These are phyloP conservation scores for Fusarium nematophilum DNA, from an alignment of 2,329 filamentous ascomycete species.

Conservation along the genomic window DNA sequence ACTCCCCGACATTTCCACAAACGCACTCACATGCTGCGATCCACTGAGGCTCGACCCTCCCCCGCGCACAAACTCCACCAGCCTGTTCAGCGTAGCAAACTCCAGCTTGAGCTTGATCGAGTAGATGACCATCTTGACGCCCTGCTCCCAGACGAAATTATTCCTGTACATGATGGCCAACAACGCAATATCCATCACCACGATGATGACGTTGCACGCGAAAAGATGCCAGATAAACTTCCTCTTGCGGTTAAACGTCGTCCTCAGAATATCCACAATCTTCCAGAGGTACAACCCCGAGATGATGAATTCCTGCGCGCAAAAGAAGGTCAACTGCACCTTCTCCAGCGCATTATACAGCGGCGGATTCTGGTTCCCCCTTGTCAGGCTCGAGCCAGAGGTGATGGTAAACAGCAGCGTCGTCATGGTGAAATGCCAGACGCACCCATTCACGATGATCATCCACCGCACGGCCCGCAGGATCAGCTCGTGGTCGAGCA, in stretches of 20 bases:
- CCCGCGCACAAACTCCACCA: too few species aligned
- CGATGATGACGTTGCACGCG: slow-evolving; percentile 55
- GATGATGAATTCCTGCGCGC: neutral
- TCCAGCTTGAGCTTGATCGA: slow-evolving; percentile 53
- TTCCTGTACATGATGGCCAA: slow-evolving; percentile 47
- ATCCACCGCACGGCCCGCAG: neutral
- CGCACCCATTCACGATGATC: neutral
- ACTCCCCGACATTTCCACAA: too few species aligned
- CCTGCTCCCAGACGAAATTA: slow-evolving; percentile 48
- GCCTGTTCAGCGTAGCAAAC: too few species aligned
- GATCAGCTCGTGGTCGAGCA: neutral
- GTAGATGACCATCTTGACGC: slow-evolving; percentile 50
- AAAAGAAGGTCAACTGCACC: neutral
- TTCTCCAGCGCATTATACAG: neutral
- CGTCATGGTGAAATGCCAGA: neutral
- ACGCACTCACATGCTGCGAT: too few species aligned
- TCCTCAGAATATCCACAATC: neutral
- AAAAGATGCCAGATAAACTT: neutral
- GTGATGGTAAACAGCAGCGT: neutral
- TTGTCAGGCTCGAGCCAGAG: neutral
- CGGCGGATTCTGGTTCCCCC: neutral
- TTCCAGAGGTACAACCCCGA: neutral
- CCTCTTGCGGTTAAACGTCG: neutral
- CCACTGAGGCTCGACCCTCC: too few species aligned
- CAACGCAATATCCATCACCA: slow-evolving; percentile 55